Evolutionary conservation across 208 protist species (phyloP), one percentile per base, ranked within the genome.

Genomic region (Acanthamoeba triangularis): DNA sequence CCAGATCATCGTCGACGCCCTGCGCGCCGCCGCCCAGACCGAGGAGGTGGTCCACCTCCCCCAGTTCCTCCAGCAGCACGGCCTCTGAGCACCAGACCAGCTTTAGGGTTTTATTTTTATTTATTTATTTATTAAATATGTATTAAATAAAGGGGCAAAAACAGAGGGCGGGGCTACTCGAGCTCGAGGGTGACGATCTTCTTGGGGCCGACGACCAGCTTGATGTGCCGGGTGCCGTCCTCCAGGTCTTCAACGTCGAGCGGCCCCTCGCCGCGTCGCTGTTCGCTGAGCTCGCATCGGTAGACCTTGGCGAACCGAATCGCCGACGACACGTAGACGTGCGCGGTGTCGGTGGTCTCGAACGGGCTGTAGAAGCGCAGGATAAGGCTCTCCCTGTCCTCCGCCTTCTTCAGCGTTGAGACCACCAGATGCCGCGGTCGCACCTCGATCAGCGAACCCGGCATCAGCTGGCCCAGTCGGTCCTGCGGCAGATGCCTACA

Each of bases 341-440:
- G 47, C 4, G 69, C 90, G 35, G 37, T 44, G 23, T 74, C 90
- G 18, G 90, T 94, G n/a, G 65, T 94, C 30, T 76, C 90, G 30
- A 94, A 76, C 44, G 90, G 90, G 49, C 47, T 94, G 90, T 61
- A 94, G 49, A 94, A 94, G 67, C 90, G 61, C 65, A 94, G 63
- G 33, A 94, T 94, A 28, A 94, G 90, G 41, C 47, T 63, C 11
- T 94, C 67, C 41, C 67, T 52, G 49, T 76, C 35, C 49, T 94
- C 90, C 18, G 90, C 90, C 47, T 94, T 94, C 47, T 94, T 94
- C 10, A 94, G 90, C 44, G 90, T 61, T 16, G 90, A 63, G 7
- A 94, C 47, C 69, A 82, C 69, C 33, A 94, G 41, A 63, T 94
- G 52, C 7, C 52, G 67, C 28, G 90, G 90, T 59, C 90, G 61